These are phyloP conservation scores for Whalleya microplaca DNA, from an alignment of 2,329 filamentous ascomycete genomes.

Conservation along the genomic window DNA sequence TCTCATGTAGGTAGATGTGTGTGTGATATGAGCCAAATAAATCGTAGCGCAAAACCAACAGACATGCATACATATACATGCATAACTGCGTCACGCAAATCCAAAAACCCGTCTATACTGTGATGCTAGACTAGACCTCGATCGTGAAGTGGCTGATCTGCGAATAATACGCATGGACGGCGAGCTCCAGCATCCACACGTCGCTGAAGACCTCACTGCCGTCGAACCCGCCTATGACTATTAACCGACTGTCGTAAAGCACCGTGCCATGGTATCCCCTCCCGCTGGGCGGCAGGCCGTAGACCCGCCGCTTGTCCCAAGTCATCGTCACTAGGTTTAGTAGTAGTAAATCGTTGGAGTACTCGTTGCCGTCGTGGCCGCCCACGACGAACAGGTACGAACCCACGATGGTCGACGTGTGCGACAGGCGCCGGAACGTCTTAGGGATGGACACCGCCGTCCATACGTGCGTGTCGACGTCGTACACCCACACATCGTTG, in stretches of 20 bases:
- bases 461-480: constrained; percentile 66
- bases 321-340: constrained; percentile 74
- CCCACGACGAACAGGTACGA: constrained; percentile 73
- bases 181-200: constrained; percentile 68
- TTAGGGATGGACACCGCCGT: constrained; percentile 61
- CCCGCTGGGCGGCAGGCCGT: constrained; percentile 64
- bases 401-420: constrained; percentile 71
- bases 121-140: constrained; percentile 61
- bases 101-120: neutral
- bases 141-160: constrained; percentile 75
- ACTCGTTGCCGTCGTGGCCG: constrained; percentile 71
- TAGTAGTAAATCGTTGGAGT: constrained; percentile 69
- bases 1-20: neutral
- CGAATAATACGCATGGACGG: constrained; percentile 72
- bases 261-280: constrained; percentile 70
- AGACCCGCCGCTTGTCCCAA: constrained; percentile 70
- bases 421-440: constrained; percentile 67
- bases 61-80: too few relatives aligned
- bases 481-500: constrained; percentile 74
- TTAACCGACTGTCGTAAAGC: constrained; percentile 65
- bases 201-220: constrained; percentile 70
- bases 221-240: constrained; percentile 70
- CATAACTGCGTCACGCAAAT: neutral
- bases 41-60: neutral
- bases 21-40: neutral